Conservation (phyloP, 1,284 basidiomycete genomes). For the Puccinia sorghi region DNA sequence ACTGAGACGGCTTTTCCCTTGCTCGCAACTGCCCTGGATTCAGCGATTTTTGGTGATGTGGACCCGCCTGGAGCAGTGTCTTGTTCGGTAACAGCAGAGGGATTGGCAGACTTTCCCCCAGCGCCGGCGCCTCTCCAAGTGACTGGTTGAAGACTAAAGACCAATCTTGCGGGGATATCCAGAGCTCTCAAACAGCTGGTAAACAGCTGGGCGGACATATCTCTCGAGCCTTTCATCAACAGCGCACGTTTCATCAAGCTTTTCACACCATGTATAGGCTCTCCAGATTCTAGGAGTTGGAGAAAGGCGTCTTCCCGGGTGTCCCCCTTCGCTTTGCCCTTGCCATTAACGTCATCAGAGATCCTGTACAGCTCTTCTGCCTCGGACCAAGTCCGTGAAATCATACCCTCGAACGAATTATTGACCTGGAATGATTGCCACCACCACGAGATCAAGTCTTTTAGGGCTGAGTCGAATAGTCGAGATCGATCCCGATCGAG, state of each 20-base stretch:
- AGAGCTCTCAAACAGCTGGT: constrained; percentile 83
- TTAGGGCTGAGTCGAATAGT: constrained; percentile 77
- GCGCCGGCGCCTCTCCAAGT: constrained; percentile 67
- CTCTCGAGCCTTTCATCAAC: constrained; percentile 76
- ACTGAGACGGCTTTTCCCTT: constrained; percentile 26
- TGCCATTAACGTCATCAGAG: constrained; percentile 52
- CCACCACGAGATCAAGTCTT: constrained; percentile 80
- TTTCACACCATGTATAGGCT: constrained; percentile 72
- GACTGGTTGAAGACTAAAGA: constrained; percentile 85
- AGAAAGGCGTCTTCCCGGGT: constrained; percentile 54
- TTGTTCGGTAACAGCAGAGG: background rate
- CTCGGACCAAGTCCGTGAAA: constrained; percentile 72
- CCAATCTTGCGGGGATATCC: constrained; percentile 81
- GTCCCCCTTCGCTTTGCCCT: constrained; percentile 42
- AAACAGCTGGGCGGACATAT: constrained; percentile 87
- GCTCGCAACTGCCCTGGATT: background rate
- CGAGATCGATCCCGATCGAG: constrained; percentile 76
- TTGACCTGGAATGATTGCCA: constrained; percentile 68
- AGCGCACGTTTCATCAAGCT: constrained; percentile 87
- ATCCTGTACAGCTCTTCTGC: constrained; percentile 57
- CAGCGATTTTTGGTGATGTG: background rate
- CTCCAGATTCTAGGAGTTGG: constrained; percentile 63
- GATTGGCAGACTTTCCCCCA: constrained; percentile 32
- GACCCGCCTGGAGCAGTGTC: background rate
- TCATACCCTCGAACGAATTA: constrained; percentile 61